phyloP scores from a whole-genome alignment of 345 rosid species.

The Murraya koenigii region DNA sequence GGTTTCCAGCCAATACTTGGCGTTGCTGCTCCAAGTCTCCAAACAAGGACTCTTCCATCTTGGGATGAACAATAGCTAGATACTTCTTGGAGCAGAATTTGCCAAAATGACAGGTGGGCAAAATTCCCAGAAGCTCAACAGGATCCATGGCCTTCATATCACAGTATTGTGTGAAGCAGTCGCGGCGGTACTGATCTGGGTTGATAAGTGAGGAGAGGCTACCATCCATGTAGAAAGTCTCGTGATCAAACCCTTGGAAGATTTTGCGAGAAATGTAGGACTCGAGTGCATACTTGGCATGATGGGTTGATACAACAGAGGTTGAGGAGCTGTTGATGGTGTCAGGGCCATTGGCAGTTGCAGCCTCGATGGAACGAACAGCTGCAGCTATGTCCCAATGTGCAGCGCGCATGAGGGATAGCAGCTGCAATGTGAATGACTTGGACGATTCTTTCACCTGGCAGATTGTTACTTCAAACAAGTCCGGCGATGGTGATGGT shows the following conservation, averaged over 20 bases:
- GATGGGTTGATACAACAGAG: constrained; percentile 57
- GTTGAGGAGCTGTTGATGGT: constrained; percentile 33
- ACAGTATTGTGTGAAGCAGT: constrained; percentile 77
- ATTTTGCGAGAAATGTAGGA: constrained; percentile 73
- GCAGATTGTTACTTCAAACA: constrained; percentile 61
- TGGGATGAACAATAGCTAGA: constrained; percentile 78
- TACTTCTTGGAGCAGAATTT: constrained; percentile 85
- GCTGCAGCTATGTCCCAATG: constrained; percentile 96
- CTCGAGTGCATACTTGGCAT: constrained; percentile 80
- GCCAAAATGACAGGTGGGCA: constrained; percentile 85
- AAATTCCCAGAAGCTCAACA: constrained; percentile 76
- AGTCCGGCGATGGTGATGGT: constrained; percentile 77
- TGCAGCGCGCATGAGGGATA: constrained; percentile 83
- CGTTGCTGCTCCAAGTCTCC: constrained; percentile 74
- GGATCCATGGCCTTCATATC: constrained; percentile 98
- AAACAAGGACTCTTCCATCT: constrained; percentile 93
- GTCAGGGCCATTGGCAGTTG: constrained; percentile 20
- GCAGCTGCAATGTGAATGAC: constrained; percentile 70
- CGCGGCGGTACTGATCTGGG: constrained; percentile 73
- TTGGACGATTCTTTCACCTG: constrained; percentile 79
- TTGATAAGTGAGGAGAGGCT: constrained; percentile 81
- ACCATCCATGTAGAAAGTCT: constrained; percentile 91
- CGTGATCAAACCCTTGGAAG: constrained; percentile 87
- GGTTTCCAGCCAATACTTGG: constrained; percentile 62
- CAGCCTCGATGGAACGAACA: constrained; percentile 88